Conservation (phyloP, 192 early-diverging fungal species). For the Diversispora epigaea region DNA sequence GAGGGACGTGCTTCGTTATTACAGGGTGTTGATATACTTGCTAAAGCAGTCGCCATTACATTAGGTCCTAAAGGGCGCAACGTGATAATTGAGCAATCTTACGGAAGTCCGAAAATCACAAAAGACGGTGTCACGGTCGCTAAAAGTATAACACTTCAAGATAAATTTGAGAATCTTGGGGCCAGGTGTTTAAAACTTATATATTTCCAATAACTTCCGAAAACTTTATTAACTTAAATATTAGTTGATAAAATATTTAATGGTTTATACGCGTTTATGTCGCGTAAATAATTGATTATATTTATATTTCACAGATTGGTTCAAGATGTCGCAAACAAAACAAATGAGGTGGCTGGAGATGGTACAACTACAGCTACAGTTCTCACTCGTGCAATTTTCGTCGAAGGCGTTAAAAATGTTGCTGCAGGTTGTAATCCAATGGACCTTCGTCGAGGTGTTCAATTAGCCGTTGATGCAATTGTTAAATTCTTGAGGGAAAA, state of each 20-base stretch:
- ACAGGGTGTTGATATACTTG: conserved; percentile 93
- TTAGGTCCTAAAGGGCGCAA: conserved; percentile 99
- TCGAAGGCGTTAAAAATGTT: conserved; percentile 98
- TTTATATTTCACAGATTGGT: conserved; percentile 63
- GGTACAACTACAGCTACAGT: conserved; percentile 99
- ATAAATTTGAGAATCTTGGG: conserved; percentile 99
- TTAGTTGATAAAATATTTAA: not conserved
- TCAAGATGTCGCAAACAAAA: conserved; percentile 99
- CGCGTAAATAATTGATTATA: not conserved
- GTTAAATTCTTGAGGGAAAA: conserved; percentile 92
- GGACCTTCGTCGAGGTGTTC: conserved; percentile 94
- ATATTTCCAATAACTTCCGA: not conserved
- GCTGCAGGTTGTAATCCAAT: conserved; percentile 99
- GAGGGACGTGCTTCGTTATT: conserved; percentile 91
- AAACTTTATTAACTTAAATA: not conserved
- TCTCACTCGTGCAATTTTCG: conserved; percentile 96
- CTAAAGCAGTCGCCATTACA: conserved; percentile 98
- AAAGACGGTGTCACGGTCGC: conserved; percentile 99
- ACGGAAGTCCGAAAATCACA: conserved; percentile 98
- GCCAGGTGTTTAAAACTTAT: conserved; percentile 59
- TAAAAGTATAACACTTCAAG: conserved; percentile 93
- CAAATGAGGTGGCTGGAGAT: conserved; percentile 99
- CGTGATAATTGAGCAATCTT: conserved; percentile 97
- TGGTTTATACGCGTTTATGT: not conserved
- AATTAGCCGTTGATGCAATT: conserved; percentile 89